A percentile compares a stretch with the other conserved stretches of the same genome.
These are phyloP conservation scores for Scytalidium lignicola DNA, from an alignment of 2,329 filamentous ascomycete species.

Conservation along the genomic window DNA sequence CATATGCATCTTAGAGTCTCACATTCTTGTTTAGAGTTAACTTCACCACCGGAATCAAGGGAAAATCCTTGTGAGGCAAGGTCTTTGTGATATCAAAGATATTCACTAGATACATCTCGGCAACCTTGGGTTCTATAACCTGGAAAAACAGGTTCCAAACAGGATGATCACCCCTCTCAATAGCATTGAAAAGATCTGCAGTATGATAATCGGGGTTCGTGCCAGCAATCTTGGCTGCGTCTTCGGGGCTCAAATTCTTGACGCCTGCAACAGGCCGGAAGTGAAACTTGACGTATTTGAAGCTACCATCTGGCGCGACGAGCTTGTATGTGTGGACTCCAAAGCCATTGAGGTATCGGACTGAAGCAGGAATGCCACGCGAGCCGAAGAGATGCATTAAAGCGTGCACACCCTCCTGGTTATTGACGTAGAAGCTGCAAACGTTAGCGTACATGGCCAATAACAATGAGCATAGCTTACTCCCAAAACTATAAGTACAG, in stretches of 20 bases:
- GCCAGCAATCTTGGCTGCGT: conserved; percentile 29
- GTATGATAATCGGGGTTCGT: conserved; percentile 31
- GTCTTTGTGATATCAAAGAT: conserved; percentile 54
- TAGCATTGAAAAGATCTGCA: conserved; percentile 37
- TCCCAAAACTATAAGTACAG: too few species aligned
- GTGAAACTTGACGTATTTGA: conserved; percentile 45
- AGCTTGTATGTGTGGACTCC: conserved; percentile 45
- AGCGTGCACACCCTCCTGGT: conserved; percentile 44
- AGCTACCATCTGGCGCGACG: conserved; percentile 39
- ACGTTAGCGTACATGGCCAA: too few species aligned
- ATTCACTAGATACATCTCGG: conserved; percentile 40
- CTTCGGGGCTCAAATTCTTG: conserved; percentile 35
- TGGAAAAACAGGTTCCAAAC: conserved; percentile 50
- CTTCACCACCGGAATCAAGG: conserved; percentile 42
- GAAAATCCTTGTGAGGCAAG: conserved; percentile 48
- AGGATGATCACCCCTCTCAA: conserved; percentile 39
- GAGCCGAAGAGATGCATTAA: conserved; percentile 48
- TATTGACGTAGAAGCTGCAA: conserved; percentile 20
- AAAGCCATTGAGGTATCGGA: conserved; percentile 41
- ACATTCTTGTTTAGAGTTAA: conserved; percentile 47
- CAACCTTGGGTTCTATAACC: conserved; percentile 46
- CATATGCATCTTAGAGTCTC: too few species aligned
- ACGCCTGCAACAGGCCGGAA: conserved; percentile 42
- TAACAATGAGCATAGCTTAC: too few species aligned
- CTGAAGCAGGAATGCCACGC: conserved; percentile 41